Evolutionary conservation across 192 early-diverging fungal genomes (phyloP).

Genomic region (Umbelopsis sp.): DNA sequence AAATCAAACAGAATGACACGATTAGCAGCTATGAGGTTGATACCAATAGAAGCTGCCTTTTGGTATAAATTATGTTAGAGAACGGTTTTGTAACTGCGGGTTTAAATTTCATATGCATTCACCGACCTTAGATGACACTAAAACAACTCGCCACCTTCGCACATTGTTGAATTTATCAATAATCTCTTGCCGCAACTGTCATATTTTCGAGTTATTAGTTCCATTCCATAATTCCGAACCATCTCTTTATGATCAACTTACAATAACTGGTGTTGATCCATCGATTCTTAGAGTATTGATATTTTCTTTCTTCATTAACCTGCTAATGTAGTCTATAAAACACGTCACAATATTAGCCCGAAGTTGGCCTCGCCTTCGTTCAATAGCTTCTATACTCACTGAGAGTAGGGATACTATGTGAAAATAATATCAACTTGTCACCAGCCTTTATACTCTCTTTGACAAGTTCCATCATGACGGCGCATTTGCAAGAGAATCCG

Average conservation of each 20-base stretch:
- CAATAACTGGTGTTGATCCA: conserved; percentile 46
- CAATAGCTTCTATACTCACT: conserved; percentile 37
- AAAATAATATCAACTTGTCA: conserved; percentile 78
- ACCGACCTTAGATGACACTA: conserved; percentile 60
- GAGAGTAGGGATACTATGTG: conserved; percentile 68
- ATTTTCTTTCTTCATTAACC: not conserved
- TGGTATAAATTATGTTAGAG: not conserved
- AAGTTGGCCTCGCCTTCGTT: not conserved
- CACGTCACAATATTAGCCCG: not conserved
- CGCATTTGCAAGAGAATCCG: not conserved
- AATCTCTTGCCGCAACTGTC: conserved; percentile 49
- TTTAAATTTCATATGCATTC: not conserved
- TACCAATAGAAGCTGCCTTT: conserved; percentile 48
- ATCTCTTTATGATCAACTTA: conserved; percentile 2
- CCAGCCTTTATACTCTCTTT: conserved; percentile 38
- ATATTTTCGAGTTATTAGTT: too few species aligned
- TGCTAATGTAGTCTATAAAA: conserved; percentile 33
- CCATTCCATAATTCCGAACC: too few species aligned
- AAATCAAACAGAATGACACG: conserved; percentile 73
- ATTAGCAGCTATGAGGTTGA: conserved; percentile 73
- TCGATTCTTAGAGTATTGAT: conserved; percentile 52
- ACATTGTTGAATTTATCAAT: conserved; percentile 66
- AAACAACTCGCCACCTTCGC: conserved; percentile 43
- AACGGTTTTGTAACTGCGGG: not conserved
- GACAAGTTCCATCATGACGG: conserved; percentile 60